Conservation (phyloP, 257 asterid species). For the Ehretia macrophylla region DNA sequence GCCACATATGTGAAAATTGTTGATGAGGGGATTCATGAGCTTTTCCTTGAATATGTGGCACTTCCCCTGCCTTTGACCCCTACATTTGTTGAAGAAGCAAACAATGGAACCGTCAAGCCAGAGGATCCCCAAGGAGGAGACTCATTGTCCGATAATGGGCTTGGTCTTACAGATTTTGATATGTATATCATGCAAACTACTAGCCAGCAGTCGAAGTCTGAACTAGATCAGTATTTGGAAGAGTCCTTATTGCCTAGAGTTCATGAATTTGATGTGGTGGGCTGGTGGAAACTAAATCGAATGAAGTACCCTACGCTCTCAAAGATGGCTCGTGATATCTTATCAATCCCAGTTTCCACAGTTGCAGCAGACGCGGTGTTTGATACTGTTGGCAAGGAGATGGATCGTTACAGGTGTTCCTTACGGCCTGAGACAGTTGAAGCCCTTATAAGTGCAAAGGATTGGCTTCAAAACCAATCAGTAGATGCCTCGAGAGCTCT, state of each 20-base stretch:
- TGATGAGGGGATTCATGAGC: constrained; percentile 85
- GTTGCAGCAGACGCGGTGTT: constrained; percentile 56
- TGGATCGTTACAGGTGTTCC: constrained; percentile 79
- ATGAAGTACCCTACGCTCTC: constrained; percentile 87
- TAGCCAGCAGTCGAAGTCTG: constrained; percentile 69
- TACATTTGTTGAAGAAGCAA: constrained; percentile 47
- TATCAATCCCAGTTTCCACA: constrained; percentile 81
- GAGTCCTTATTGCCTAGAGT: constrained; percentile 88
- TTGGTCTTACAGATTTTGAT: constrained; percentile 76
- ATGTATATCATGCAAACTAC: constrained; percentile 70
- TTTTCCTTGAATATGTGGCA: constrained; percentile 67
- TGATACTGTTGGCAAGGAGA: constrained; percentile 68
- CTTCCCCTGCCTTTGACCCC: constrained; percentile 64
- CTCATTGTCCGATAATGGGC: constrained; percentile 33
- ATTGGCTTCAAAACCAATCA: constrained; percentile 67
- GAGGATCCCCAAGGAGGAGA: constrained; percentile 45
- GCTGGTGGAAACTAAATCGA: constrained; percentile 92
- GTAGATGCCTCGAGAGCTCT: constrained; percentile 31
- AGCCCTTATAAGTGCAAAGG: constrained; percentile 88
- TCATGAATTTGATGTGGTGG: constrained; percentile 82
- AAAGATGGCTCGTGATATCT: constrained; percentile 86
- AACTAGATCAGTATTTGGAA: constrained; percentile 89
- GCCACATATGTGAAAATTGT: constrained; percentile 53
- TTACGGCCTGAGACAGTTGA: constrained; percentile 83
- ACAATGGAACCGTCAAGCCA: constrained; percentile 32